Base-by-base conservation (phyloP, 1,139 yeast species). In the Scheffersomyces segobiensis region DNA sequence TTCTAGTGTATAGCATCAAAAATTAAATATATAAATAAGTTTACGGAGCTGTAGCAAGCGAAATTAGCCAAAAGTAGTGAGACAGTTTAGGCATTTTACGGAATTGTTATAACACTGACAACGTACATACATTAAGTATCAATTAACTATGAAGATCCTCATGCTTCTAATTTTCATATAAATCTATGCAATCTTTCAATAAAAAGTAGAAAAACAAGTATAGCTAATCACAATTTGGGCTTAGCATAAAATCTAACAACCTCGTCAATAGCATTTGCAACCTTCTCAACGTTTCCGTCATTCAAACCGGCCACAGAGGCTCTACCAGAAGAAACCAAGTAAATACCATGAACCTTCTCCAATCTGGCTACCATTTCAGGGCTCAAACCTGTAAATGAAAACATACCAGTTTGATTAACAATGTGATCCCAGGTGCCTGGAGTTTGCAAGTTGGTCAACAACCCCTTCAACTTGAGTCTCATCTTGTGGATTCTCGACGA, bases 371-470 rank as follows among this genome's bases (percentile, higher is more conserved):
- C 98, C 86, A 92, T 95, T 55, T 88, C 91, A 26, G 89, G 81
- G 22, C 83, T 77, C 66, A 95, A 82, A 1, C 97, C 98, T 26
- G 98, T 93, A 77, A 88, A 95, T 57, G 97, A 92, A 75, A 95
- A 95, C 99, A 95, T 95, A 67, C 99, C 99, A 61, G 91, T 89
- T 78, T 95, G 98, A 63, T 84, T 82, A 56, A 91, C 91, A 67
- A 95, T 91, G 75, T 93, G 98, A 65, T 88, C 91, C 99, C 99
- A 95, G 73, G 82, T 86, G 58, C 96, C 96, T 55, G 96, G 95
- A 53, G 98, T 92, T 17, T 85, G 83, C 63, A 91, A 84, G 54
- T 77, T 75, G 60, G 84, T 85, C 64, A 93, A 83, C 65, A 83
- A 81, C 60, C 80, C 79, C 73, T 88, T 85, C 67, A 95, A 83